These are phyloP conservation scores for Lachnellula arida DNA, from an alignment of 2,329 filamentous ascomycete species.

Conservation along the genomic window DNA sequence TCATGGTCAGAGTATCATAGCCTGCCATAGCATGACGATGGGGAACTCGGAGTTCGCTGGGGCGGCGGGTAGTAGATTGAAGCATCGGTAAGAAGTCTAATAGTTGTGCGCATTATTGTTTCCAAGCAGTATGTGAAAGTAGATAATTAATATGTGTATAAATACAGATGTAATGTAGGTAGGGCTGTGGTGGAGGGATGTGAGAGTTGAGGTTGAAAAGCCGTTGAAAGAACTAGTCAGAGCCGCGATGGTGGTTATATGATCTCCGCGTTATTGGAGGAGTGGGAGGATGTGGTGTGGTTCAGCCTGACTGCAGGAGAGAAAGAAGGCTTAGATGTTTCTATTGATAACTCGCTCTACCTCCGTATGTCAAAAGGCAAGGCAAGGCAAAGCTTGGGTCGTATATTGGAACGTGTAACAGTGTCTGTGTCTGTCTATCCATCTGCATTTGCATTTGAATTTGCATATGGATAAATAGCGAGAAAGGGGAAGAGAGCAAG, in stretches of 20 bases:
- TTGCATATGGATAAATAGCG: too few relatives aligned
- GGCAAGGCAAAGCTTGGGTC: not conserved
- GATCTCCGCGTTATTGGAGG: slow-evolving; percentile 4
- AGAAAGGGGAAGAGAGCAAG: too few relatives aligned
- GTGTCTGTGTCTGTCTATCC: too few relatives aligned
- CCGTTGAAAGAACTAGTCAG: too few relatives aligned
- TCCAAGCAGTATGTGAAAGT: not conserved
- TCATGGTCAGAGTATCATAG: slow-evolving; percentile 17
- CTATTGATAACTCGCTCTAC: not conserved
- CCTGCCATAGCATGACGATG: slow-evolving; percentile 10
- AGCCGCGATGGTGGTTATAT: not conserved
- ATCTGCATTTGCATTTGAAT: too few relatives aligned
- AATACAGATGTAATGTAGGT: not conserved
- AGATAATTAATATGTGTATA: not conserved
- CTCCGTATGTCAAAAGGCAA: not conserved
- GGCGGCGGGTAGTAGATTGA: slow-evolving; percentile 6
- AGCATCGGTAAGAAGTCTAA: slow-evolving; percentile 8
- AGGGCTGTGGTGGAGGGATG: too few relatives aligned
- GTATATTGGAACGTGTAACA: too few relatives aligned
- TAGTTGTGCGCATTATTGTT: slow-evolving; percentile 18
- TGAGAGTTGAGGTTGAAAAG: too few relatives aligned
- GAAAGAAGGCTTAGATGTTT: not conserved
- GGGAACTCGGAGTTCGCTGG: slow-evolving; percentile 4
- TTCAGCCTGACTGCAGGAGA: too few relatives aligned
- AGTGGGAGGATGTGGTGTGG: not conserved